phyloP scores from a whole-genome alignment of 2,329 filamentous ascomycete genomes.

The Cladosporium sp. region DNA sequence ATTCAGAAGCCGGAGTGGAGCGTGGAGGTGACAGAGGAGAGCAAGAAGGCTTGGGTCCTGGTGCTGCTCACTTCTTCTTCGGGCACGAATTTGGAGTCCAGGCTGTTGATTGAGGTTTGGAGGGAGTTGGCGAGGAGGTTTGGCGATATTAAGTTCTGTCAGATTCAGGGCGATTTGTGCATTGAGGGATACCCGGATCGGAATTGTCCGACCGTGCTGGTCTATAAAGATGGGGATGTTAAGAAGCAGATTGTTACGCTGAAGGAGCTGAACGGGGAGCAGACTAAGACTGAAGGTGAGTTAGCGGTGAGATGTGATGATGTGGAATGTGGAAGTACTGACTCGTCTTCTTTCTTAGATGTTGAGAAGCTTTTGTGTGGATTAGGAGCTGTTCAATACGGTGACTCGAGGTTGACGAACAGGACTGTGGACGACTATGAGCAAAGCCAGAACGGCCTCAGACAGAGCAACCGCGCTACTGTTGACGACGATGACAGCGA shows the following conservation, averaged over 20 bases:
- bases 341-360: constrained; percentile 39
- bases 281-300: constrained; percentile 59
- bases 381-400: constrained; percentile 70
- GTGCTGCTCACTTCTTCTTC: constrained; percentile 77
- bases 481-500: constrained; percentile 47
- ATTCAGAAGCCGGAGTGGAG: constrained; percentile 92
- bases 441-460: constrained; percentile 49
- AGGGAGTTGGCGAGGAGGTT: constrained; percentile 76
- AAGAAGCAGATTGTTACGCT: constrained; percentile 88
- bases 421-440: constrained; percentile 56
- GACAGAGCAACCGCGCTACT: constrained; percentile 41
- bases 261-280: constrained; percentile 63
- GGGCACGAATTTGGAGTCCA: constrained; percentile 78
- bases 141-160: constrained; percentile 94
- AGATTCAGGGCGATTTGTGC: constrained; percentile 85
- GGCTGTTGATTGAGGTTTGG: constrained; percentile 81
- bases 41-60: constrained; percentile 60
- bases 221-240: constrained; percentile 92
- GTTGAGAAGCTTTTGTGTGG: constrained; percentile 78
- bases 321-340: background rate
- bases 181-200: constrained; percentile 94
- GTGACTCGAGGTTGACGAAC: constrained; percentile 70
- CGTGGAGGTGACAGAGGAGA: constrained; percentile 86
- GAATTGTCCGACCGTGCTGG: constrained; percentile 89
- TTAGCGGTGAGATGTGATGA: constrained; percentile 27